These are phyloP conservation scores for Castanea sativa DNA, from an alignment of 306 rosid species.

Conservation along the genomic window DNA sequence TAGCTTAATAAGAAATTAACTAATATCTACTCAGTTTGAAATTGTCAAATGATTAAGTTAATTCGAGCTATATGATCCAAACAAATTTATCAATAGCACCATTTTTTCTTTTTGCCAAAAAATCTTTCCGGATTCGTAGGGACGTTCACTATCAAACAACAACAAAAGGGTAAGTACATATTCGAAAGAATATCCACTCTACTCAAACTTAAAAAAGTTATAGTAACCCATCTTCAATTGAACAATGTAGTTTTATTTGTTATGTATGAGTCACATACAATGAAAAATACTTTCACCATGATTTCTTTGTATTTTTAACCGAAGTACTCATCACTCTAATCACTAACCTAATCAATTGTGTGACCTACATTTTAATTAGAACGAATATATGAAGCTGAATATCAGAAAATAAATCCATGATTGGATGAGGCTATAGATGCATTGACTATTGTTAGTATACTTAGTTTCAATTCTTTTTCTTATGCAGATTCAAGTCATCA, in stretches of 20 bases:
- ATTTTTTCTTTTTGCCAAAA: too few relatives aligned
- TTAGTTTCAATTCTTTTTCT: neutral
- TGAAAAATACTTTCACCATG: neutral
- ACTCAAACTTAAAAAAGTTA: neutral
- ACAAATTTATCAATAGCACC: too few relatives aligned
- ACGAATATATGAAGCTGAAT: neutral
- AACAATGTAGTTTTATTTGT: neutral
- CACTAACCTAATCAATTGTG: neutral
- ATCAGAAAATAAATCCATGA: neutral
- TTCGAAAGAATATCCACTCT: neutral
- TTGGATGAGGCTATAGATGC: neutral
- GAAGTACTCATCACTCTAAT: neutral
- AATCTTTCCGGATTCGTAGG: too few relatives aligned
- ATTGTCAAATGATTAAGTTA: too few relatives aligned
- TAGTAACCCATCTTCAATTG: neutral
- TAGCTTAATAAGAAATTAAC: too few relatives aligned
- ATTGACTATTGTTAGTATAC: neutral
- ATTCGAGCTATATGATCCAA: too few relatives aligned
- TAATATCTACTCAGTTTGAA: too few relatives aligned
- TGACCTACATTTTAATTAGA: neutral
- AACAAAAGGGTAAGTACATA: neutral
- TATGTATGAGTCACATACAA: neutral
- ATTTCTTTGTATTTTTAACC: neutral
- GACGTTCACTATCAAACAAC: too few relatives aligned
- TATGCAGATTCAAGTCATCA: slow-evolving; percentile 70